Evolutionary conservation across 1,139 yeast genomes (phyloP).

Genomic region (Taphrina deformans): DNA sequence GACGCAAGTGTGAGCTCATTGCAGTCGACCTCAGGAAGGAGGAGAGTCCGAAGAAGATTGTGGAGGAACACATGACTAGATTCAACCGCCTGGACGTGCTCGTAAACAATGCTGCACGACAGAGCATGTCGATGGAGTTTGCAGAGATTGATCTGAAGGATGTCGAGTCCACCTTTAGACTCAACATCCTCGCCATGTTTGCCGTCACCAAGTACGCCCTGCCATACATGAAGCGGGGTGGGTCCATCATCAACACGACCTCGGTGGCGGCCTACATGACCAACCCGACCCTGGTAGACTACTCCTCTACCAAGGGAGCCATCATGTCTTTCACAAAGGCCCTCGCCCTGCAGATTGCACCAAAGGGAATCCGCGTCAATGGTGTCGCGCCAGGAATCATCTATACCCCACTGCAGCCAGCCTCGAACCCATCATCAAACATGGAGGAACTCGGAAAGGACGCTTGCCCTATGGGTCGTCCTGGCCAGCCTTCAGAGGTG

Average conservation of each 20-base stretch:
- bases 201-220: constrained; percentile 32
- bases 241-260: constrained; percentile 33
- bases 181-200: constrained; percentile 43
- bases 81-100: constrained; percentile 57
- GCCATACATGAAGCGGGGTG: constrained; percentile 32
- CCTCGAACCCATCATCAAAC: constrained; percentile 29
- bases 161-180: constrained; percentile 84
- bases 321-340: constrained; percentile 54
- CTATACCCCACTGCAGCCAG: constrained; percentile 52
- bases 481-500: constrained; percentile 33
- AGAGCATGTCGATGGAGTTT: constrained; percentile 26
- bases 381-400: constrained; percentile 74
- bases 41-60: constrained; percentile 52
- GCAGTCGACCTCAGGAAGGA: constrained; percentile 23
- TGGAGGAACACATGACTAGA: constrained; percentile 59
- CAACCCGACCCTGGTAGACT: constrained; percentile 25
- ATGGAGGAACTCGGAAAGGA: constrained; percentile 28
- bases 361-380: constrained; percentile 56
- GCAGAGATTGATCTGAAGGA: constrained; percentile 63
- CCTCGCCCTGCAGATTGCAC: constrained; percentile 61
- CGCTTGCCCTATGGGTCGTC: constrained; percentile 29
- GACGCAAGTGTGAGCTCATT: constrained; percentile 24
- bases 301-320: constrained; percentile 35
- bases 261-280: constrained; percentile 33
- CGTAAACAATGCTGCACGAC: constrained; percentile 31